These are phyloP conservation scores for Phaffia australis DNA, from an alignment of 768 basidiomycete species.

Conservation along the genomic window DNA sequence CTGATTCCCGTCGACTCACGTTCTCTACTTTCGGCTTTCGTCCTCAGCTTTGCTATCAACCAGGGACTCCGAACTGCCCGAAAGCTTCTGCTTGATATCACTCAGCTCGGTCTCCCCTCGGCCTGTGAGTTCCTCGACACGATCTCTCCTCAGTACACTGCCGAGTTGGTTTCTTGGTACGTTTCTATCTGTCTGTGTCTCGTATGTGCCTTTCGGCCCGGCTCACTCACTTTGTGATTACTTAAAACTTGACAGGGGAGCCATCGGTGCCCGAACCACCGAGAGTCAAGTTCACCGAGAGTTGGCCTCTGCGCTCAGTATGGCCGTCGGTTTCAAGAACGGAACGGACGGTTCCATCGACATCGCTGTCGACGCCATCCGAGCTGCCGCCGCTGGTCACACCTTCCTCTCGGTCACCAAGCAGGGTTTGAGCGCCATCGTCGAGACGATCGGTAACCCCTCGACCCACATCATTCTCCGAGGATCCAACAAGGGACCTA, in stretches of 20 bases:
- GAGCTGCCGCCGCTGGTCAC: conserved; percentile 79
- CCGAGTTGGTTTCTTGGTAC: conserved; percentile 71
- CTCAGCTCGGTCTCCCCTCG: conserved; percentile 78
- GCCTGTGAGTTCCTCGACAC: conserved; percentile 83
- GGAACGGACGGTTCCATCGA: conserved; percentile 86
- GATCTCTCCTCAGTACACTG: conserved; percentile 74
- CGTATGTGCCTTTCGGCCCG: background rate
- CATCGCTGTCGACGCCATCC: conserved; percentile 87
- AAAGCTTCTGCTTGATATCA: conserved; percentile 72
- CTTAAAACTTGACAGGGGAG: conserved; percentile 47
- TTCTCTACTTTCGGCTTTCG: conserved; percentile 35
- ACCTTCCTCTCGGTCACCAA: conserved; percentile 96
- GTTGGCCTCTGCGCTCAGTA: conserved; percentile 59
- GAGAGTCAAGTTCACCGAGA: conserved; percentile 87
- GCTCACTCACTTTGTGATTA: background rate
- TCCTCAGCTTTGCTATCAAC: conserved; percentile 57
- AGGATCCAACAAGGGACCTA: conserved; percentile 80
- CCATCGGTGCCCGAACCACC: conserved; percentile 82
- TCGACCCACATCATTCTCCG: conserved; percentile 68
- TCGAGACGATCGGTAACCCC: conserved; percentile 64
- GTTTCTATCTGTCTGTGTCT: background rate
- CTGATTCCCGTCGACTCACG: too few relatives aligned
- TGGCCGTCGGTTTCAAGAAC: conserved; percentile 98
- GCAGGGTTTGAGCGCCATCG: conserved; percentile 59
- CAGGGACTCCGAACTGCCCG: conserved; percentile 83